phyloP scores from a whole-genome alignment of 2,329 filamentous ascomycete species.

The Rhynchosporium secalis region DNA sequence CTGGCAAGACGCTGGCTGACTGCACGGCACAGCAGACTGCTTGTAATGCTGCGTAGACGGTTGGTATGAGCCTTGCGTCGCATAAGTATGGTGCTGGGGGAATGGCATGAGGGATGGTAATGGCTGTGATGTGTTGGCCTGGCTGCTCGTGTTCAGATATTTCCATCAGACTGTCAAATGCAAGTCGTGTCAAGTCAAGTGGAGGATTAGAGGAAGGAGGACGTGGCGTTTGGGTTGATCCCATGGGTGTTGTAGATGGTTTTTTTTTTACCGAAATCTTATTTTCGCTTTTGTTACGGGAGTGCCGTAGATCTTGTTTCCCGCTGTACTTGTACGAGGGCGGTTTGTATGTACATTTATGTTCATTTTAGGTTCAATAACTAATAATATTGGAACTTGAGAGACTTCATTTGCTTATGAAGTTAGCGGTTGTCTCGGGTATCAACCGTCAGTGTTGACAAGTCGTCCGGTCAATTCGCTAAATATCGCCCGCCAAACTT shows the following conservation, averaged over 20 bases:
- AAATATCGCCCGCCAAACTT: too few relatives aligned
- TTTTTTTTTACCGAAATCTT: neutral
- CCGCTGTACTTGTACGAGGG: neutral
- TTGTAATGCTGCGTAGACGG: slow-evolving; percentile 42
- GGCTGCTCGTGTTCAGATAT: neutral
- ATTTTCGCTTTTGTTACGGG: slow-evolving; percentile 2
- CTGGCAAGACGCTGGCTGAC: slow-evolving; percentile 45
- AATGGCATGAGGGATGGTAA: slow-evolving; percentile 4
- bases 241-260: slow-evolving; percentile 15
- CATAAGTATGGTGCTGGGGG: neutral
- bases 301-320: slow-evolving; percentile 1
- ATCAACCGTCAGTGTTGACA: neutral
- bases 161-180: neutral
- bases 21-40: slow-evolving; percentile 45
- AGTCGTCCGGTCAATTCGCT: too few relatives aligned
- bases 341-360: slow-evolving; percentile 12
- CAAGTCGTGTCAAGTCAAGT: neutral
- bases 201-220: neutral
- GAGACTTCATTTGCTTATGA: neutral
- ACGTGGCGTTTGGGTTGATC: slow-evolving; percentile 13
- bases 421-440: neutral
- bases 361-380: slow-evolving; percentile 7
- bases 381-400: neutral
- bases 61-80: neutral
- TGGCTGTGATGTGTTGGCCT: neutral